phyloP scores from a whole-genome alignment of 495 filamentous ascomycete species.

The Astrothelium subdiscretum region DNA sequence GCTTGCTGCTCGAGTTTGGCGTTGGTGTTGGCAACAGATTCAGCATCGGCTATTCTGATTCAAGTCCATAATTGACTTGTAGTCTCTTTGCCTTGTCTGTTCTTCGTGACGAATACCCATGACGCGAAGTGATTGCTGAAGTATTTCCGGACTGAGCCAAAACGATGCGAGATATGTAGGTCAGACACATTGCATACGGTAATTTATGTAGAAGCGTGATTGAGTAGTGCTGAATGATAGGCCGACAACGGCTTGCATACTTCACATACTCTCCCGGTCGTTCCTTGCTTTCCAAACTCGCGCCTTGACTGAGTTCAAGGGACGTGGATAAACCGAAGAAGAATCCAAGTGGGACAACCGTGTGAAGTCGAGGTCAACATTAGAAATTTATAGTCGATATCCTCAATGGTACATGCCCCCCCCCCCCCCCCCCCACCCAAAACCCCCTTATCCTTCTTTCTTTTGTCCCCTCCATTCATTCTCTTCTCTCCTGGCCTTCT shows the following conservation, averaged over 20 bases:
- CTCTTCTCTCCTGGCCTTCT: background rate
- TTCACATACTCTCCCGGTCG: background rate
- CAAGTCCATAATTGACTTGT: background rate
- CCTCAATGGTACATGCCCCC: too few relatives aligned
- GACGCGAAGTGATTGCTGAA: background rate
- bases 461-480: background rate
- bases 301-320: too few relatives aligned
- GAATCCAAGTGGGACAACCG: too few relatives aligned
- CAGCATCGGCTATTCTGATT: background rate
- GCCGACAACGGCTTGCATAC: background rate
- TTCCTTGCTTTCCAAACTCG: too few relatives aligned
- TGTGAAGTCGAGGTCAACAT: too few relatives aligned
- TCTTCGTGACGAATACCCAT: background rate
- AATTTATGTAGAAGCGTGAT: background rate
- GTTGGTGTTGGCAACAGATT: background rate
- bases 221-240: background rate
- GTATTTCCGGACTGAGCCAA: background rate
- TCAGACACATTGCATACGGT: background rate
- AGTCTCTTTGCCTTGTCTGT: background rate
- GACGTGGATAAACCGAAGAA: too few relatives aligned
- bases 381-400: too few relatives aligned
- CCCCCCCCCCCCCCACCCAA: too few relatives aligned
- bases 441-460: too few relatives aligned
- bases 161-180: background rate
- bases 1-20: background rate